Conservation (phyloP, 371 early-diverging fungal genomes). For the Apophysomyces elegans region DNA sequence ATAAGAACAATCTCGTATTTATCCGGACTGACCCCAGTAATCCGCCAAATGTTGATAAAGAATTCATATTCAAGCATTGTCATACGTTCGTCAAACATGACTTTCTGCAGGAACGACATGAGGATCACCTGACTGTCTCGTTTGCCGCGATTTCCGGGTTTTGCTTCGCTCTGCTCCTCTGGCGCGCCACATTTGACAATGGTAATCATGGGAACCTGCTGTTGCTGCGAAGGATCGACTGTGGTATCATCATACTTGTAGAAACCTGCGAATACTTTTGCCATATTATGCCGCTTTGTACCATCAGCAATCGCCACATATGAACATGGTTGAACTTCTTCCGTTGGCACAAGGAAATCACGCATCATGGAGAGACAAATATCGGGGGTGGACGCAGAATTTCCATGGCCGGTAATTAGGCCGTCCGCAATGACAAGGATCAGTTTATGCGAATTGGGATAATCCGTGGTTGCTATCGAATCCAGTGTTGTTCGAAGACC, state of each 20-base stretch:
- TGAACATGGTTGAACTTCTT: conserved; percentile 57
- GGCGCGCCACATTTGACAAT: conserved; percentile 93
- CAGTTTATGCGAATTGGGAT: conserved; percentile 32
- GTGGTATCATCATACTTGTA: conserved; percentile 68
- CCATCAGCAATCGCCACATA: conserved; percentile 95
- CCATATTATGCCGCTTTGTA: conserved; percentile 90
- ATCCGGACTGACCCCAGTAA: conserved; percentile 85
- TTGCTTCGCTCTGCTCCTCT: conserved; percentile 68
- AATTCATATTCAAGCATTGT: conserved; percentile 95
- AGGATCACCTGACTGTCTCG: conserved; percentile 98
- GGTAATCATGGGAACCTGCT: conserved; percentile 83
- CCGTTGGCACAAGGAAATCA: conserved; percentile 47
- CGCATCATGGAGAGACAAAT: conserved; percentile 74
- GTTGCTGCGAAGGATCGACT: conserved; percentile 49
- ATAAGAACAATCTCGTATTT: conserved; percentile 90
- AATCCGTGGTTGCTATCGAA: conserved; percentile 75
- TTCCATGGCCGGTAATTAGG: conserved; percentile 55
- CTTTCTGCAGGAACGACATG: conserved; percentile 96
- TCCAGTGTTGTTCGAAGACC: conserved; percentile 94
- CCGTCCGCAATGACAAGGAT: conserved; percentile 55
- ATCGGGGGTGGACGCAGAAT: conserved; percentile 69
- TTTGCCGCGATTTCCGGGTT: conserved; percentile 97
- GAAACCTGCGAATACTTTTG: conserved; percentile 91
- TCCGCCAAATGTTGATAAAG: conserved; percentile 86
- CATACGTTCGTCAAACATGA: conserved; percentile 96